Percentiles rank a stretch among this genome's conserved stretches.
These are phyloP conservation scores for Ambrosia artemisiifolia DNA, from an alignment of 129 eudicot genomes.

Conservation along the genomic window DNA sequence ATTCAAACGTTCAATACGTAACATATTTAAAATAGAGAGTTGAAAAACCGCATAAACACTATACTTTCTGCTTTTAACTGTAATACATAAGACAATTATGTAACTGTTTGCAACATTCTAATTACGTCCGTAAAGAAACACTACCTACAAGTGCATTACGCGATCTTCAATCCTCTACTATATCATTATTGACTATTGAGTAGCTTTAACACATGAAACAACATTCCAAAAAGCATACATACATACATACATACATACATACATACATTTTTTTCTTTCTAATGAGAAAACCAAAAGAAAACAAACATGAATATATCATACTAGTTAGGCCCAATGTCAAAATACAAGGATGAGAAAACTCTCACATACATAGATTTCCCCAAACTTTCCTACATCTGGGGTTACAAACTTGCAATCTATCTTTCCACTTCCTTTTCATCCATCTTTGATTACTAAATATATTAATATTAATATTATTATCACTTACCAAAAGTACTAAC, in stretches of 20 bases:
- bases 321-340: conserved; percentile 10
- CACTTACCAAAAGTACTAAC: background rate
- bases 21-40: too few relatives aligned
- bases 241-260: too few relatives aligned
- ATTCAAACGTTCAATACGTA: too few relatives aligned
- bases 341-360: background rate
- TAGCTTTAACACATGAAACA: background rate
- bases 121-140: too few relatives aligned
- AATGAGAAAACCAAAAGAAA: background rate
- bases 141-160: too few relatives aligned
- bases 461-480: background rate
- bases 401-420: conserved; percentile 12
- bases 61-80: too few relatives aligned
- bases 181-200: too few relatives aligned
- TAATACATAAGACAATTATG: too few relatives aligned
- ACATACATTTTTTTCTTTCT: background rate
- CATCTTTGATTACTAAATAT: background rate
- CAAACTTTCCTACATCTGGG: conserved; percentile 20
- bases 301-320: background rate
- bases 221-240: background rate
- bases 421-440: background rate
- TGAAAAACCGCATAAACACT: too few relatives aligned
- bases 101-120: too few relatives aligned
- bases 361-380: conserved; percentile 2
- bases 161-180: too few relatives aligned